A percentile compares a stretch with the other conserved stretches of the same genome.
phyloP scores from a whole-genome alignment of 139 green algal genomes.

The Gonium pectorale region DNA sequence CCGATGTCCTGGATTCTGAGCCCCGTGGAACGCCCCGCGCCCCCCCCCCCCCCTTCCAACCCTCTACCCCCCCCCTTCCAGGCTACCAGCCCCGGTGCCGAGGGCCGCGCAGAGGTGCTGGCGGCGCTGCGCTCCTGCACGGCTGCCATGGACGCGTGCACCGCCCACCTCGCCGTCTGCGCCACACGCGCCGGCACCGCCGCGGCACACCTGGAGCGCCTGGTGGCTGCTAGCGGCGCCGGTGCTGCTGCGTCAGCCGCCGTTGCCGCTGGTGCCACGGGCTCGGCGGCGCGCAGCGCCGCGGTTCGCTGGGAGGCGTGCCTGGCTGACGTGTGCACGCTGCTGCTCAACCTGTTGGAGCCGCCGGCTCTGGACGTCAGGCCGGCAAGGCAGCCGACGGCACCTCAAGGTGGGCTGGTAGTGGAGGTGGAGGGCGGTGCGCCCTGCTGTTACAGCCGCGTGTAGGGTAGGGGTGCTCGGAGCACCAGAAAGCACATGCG shows the following conservation, averaged over 20 bases:
- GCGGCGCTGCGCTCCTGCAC: not conserved
- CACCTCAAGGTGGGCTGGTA: too few species aligned
- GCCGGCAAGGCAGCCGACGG: too few species aligned
- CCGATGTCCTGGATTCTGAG: too few species aligned
- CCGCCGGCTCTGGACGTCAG: not conserved
- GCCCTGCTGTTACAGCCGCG: too few species aligned
- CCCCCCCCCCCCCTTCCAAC: too few species aligned
- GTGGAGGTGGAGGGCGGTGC: too few species aligned
- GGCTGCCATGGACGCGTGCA: slow-evolving; percentile 2
- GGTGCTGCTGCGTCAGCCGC: not conserved
- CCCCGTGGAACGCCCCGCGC: too few species aligned
- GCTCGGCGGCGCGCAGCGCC: not conserved
- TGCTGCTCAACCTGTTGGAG: slow-evolving; percentile 39
- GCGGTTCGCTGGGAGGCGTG: slow-evolving; percentile 10
- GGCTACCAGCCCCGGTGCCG: slow-evolving; percentile 15
- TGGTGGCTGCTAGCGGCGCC: not conserved
- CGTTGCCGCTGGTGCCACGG: not conserved
- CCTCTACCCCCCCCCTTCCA: not conserved
- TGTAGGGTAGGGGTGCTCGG: too few species aligned
- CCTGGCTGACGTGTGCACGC: slow-evolving; percentile 33
- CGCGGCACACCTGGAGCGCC: not conserved
- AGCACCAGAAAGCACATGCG: too few species aligned
- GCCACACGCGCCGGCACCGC: not conserved
- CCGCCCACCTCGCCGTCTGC: not conserved
- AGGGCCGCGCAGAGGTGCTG: not conserved